A percentile compares a stretch with the other conserved stretches of the same genome.
phyloP scores from a whole-genome alignment of 805 yeast genomes.

The Candida tallmaniae region DNA sequence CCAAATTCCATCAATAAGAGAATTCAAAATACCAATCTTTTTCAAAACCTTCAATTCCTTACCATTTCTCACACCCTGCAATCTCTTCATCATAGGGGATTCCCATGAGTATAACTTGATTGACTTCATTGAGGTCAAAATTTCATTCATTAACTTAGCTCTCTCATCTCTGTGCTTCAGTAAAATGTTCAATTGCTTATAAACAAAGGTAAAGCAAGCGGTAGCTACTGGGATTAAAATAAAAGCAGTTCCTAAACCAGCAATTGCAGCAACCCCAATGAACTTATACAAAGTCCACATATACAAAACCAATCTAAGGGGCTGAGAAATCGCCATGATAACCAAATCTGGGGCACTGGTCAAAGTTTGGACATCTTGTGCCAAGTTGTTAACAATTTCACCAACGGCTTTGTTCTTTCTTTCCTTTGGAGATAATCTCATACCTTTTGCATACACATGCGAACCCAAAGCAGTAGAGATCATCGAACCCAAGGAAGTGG shows the following conservation, averaged over 20 bases:
- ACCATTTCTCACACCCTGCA: slow-evolving; percentile 29
- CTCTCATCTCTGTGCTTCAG: slow-evolving; percentile 35
- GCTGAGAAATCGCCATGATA: slow-evolving; percentile 19
- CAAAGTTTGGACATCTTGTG: slow-evolving; percentile 23
- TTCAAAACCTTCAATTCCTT: slow-evolving; percentile 27
- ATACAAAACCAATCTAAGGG: slow-evolving; percentile 21
- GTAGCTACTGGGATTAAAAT: slow-evolving; percentile 30
- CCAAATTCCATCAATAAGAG: slow-evolving; percentile 32
- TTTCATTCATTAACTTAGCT: slow-evolving; percentile 34
- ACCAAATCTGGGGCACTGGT: slow-evolving; percentile 14
- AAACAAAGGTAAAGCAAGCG: slow-evolving; percentile 14
- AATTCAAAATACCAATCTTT: slow-evolving; percentile 28
- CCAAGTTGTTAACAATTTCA: slow-evolving; percentile 29
- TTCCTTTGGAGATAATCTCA: slow-evolving; percentile 27
- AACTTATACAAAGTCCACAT: slow-evolving; percentile 29
- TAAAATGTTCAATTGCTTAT: slow-evolving; percentile 7
- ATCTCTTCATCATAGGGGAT: slow-evolving; percentile 31
- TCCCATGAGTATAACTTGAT: slow-evolving; percentile 42
- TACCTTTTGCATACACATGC: slow-evolving; percentile 24
- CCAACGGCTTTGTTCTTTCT: slow-evolving; percentile 29
- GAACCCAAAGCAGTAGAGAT: slow-evolving; percentile 20
- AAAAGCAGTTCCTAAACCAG: slow-evolving; percentile 29
- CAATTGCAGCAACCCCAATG: slow-evolving; percentile 32
- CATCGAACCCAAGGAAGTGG: slow-evolving; percentile 12
- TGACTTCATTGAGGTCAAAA: slow-evolving; percentile 33